These are phyloP conservation scores for Termitomyces eurrhizus DNA, from an alignment of 768 basidiomycete genomes.

Conservation along the genomic window DNA sequence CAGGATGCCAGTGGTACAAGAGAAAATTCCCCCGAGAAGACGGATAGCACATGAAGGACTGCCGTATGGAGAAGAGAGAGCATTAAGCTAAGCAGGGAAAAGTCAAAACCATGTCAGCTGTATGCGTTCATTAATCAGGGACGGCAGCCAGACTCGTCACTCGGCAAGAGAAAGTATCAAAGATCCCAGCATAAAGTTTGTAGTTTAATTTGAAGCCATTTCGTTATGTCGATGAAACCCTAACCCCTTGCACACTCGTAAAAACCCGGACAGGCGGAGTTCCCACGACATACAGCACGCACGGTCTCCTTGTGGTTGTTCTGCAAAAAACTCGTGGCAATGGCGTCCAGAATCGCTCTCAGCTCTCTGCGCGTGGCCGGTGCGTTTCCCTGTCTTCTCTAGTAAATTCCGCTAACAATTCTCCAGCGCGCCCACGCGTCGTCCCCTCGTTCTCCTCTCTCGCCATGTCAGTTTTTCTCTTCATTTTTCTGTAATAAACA, in stretches of 20 bases:
- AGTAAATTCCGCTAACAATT: neutral
- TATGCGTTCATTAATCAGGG: no score
- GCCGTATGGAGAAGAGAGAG: no score
- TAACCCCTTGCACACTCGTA: constrained; percentile 31
- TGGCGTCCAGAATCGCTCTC: constrained; percentile 73
- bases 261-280: constrained; percentile 30
- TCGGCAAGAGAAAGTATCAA: no score
- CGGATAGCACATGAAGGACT: no score
- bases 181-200: no score
- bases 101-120: no score
- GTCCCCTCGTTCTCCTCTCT: constrained; percentile 39
- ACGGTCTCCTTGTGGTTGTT: constrained; percentile 21
- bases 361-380: constrained; percentile 61
- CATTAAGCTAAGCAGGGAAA: no score
- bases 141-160: no score
- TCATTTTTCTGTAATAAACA: constrained; percentile 11
- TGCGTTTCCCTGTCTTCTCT: constrained; percentile 22
- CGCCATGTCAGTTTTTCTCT: constrained; percentile 38
- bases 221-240: constrained; percentile 12
- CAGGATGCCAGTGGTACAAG: no score
- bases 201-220: no score
- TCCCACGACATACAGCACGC: constrained; percentile 27
- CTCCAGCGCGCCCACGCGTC: constrained; percentile 51
- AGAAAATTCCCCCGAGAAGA: no score
- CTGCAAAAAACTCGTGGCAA: constrained; percentile 27